Evolutionary conservation across 805 yeast genomes (phyloP).

Genomic region (Candida oleophila): DNA sequence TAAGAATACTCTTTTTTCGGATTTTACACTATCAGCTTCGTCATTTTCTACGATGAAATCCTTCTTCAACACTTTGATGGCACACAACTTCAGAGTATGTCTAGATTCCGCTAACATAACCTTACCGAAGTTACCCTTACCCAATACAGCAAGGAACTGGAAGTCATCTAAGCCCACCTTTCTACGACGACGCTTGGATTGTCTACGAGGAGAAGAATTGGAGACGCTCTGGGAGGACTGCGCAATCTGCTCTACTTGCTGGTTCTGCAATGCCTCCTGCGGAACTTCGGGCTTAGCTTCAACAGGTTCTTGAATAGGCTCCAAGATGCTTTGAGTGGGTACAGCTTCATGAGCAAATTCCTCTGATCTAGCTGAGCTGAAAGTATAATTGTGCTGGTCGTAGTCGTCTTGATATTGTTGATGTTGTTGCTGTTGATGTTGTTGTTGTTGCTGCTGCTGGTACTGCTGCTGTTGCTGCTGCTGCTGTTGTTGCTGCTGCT

Average conservation of each 20-base stretch:
- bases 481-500: constrained; percentile 16
- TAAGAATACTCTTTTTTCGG: constrained; percentile 89
- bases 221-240: constrained; percentile 4
- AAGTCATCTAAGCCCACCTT: constrained; percentile 93
- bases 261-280: constrained; percentile 15
- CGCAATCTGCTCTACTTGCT: constrained; percentile 15
- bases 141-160: constrained; percentile 89
- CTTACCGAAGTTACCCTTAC: constrained; percentile 98
- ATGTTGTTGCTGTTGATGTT: constrained; percentile 11
- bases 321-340: constrained; percentile 5
- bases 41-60: constrained; percentile 94
- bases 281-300: neutral
- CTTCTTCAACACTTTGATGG: constrained; percentile 94
- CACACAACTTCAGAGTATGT: constrained; percentile 78
- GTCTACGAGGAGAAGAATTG: constrained; percentile 19
- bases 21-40: constrained; percentile 91
- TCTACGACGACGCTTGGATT: constrained; percentile 47
- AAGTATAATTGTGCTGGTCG: constrained; percentile 19
- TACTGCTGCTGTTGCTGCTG: constrained; percentile 15
- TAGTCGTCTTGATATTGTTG: constrained; percentile 7
- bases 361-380: constrained; percentile 19
- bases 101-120: constrained; percentile 96
- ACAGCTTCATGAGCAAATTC: constrained; percentile 8
- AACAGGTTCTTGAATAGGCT: constrained; percentile 6
- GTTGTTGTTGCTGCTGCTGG: constrained; percentile 14